Evolutionary conservation across 768 basidiomycete genomes (phyloP), one percentile per base, ranked within the genome.

Genomic region (Grammothele lineata): DNA sequence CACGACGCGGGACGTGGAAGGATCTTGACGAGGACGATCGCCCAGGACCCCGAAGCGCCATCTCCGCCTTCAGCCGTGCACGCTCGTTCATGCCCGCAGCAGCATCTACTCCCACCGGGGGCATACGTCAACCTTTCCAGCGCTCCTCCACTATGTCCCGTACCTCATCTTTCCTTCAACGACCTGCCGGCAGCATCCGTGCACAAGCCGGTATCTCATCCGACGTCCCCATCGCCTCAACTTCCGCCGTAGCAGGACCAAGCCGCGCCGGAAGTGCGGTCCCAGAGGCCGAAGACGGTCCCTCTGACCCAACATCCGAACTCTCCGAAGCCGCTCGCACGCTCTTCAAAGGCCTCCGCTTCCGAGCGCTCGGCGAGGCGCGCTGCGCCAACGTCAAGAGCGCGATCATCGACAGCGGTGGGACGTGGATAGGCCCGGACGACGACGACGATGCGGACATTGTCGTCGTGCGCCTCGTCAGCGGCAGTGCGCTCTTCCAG

Each of bases 381-480:
- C 74, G 75, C 45, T 72, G 71, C 26, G 51, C 69, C 8, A 75
- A 59, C 19, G 86, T 91, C 21, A 72, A 76, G 36, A 59, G 57
- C 6, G 87, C 85, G 0, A 71, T 92, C 22, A 77, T 84, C 56
- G 66, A 70, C 11, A 70, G 69, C 46, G 84, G 87, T 0, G 86
- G 86, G 1, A 62, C 55, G 15, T 65, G 80, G 58, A 67, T 74
- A 34, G 69, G 22, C 27, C 55, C 61, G n/a, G 56, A 44, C 7
- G 68, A 67, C 12, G 77, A 75, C n/a, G 60, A 75, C 8, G 70
- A 71, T 15, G 77, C 77, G 1, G 79, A 82, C 62, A 86, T 78
- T 51, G 72, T 87, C 44, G 64, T 91, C 45, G 85, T 90, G 12
- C 70, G 89, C 48, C 66, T 92, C 11, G 79, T 84, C 53, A 88